phyloP scores from a whole-genome alignment of 1,139 yeast species.

The Geotrichum aggregatum region DNA sequence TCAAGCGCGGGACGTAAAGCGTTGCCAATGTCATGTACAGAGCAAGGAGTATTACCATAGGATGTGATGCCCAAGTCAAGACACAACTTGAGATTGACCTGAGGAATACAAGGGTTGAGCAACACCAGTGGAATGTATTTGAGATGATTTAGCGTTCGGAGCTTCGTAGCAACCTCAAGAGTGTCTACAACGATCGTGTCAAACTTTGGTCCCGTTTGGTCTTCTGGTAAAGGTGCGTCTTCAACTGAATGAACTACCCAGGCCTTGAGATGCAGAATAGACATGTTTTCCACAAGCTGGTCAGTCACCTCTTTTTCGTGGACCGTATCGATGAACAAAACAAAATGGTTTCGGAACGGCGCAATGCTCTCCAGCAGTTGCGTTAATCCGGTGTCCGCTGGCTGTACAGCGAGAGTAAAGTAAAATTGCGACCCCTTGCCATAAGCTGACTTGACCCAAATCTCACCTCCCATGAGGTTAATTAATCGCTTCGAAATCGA shows the following conservation, averaged over 20 bases:
- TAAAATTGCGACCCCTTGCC: conserved; percentile 81
- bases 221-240: conserved; percentile 42
- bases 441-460: conserved; percentile 78
- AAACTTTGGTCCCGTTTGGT: conserved; percentile 49
- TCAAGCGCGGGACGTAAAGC: conserved; percentile 81
- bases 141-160: conserved; percentile 65
- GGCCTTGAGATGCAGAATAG: conserved; percentile 42
- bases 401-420: conserved; percentile 73
- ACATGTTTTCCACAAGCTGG: conserved; percentile 51
- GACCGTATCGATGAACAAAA: conserved; percentile 72
- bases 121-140: conserved; percentile 78
- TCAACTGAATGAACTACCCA: conserved; percentile 43
- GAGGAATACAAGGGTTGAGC: conserved; percentile 71
- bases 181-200: conserved; percentile 82
- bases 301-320: conserved; percentile 60
- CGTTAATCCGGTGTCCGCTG: conserved; percentile 60
- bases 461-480: conserved; percentile 84
- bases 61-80: conserved; percentile 83
- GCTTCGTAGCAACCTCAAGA: conserved; percentile 64
- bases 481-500: conserved; percentile 82
- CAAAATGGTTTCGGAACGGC: conserved; percentile 54
- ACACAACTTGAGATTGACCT: conserved; percentile 74
- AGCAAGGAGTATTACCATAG: conserved; percentile 83
- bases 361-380: conserved; percentile 65
- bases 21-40: conserved; percentile 74